These are phyloP conservation scores for Lasiosphaeriaceae sp. DNA, from an alignment of 495 filamentous ascomycete genomes.

Conservation along the genomic window DNA sequence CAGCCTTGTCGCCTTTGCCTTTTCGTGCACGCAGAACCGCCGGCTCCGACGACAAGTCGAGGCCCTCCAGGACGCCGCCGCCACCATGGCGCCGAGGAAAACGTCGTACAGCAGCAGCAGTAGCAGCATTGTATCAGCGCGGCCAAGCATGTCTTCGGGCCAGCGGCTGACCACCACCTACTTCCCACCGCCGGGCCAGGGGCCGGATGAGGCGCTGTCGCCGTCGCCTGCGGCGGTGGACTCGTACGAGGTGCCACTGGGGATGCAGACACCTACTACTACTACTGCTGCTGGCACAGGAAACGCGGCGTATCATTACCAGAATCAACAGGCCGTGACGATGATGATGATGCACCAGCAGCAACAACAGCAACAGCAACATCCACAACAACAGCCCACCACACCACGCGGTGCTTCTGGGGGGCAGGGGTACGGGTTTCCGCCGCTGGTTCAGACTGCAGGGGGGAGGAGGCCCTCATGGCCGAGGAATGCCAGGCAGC, in stretches of 20 bases:
- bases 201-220: not conserved
- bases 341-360: not conserved
- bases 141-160: conserved; percentile 2
- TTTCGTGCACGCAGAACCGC: conserved; percentile 15
- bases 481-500: conserved; percentile 6
- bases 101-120: not conserved
- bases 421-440: conserved; percentile 1
- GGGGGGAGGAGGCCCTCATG: conserved; percentile 7
- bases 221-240: conserved; percentile 3
- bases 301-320: conserved; percentile 6
- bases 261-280: not conserved
- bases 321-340: not conserved
- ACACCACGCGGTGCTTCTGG: not conserved
- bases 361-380: not conserved
- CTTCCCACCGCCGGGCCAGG: not conserved
- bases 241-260: not conserved
- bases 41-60: conserved; percentile 12
- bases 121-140: not conserved
- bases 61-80: conserved; percentile 5
- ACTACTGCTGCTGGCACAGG: too few species aligned
- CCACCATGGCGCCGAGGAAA: not conserved
- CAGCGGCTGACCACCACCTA: not conserved
- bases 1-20: conserved; percentile 8
- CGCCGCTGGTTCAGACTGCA: not conserved
- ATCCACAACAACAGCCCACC: not conserved